Evolutionary conservation across 495 filamentous ascomycete genomes (phyloP).

Genomic region (Alectoria sarmentosa): DNA sequence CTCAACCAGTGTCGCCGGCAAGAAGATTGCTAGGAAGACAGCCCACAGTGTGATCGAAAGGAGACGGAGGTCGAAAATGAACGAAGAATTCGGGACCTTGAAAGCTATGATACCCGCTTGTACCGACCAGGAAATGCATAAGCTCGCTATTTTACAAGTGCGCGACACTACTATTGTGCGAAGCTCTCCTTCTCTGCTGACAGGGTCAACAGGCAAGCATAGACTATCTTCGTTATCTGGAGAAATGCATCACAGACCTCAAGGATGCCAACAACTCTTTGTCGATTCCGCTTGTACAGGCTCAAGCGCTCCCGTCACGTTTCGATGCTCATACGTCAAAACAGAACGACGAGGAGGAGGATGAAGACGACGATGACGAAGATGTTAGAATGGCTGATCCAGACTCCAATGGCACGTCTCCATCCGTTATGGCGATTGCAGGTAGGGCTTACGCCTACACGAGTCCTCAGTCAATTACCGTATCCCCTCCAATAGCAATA

Average conservation of each 20-base stretch:
- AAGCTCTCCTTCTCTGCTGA: slow-evolving; percentile 1
- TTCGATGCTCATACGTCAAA: slow-evolving; percentile 8
- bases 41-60: slow-evolving; percentile 94
- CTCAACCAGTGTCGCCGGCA: slow-evolving; percentile 70
- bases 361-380: slow-evolving; percentile 21
- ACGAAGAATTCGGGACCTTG: slow-evolving; percentile 90
- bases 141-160: slow-evolving; percentile 92
- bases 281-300: slow-evolving; percentile 22
- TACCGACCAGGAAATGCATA: slow-evolving; percentile 89
- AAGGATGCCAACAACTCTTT: slow-evolving; percentile 49
- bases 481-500: slow-evolving; percentile 19
- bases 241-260: slow-evolving; percentile 77
- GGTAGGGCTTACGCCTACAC: slow-evolving; percentile 10
- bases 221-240: slow-evolving; percentile 91
- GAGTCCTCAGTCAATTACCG: slow-evolving; percentile 22
- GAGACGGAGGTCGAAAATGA: slow-evolving; percentile 91
- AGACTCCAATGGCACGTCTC: background rate
- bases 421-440: slow-evolving; percentile 20
- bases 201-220: slow-evolving; percentile 66
- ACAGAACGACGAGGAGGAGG: slow-evolving; percentile 32
- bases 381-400: slow-evolving; percentile 21
- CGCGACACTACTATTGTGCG: slow-evolving; percentile 19
- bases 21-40: slow-evolving; percentile 93
- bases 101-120: slow-evolving; percentile 97
- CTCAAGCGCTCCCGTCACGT: slow-evolving; percentile 19